phyloP scores from a whole-genome alignment of 2,329 filamentous ascomycete genomes.

The Cladosporium sp. region DNA sequence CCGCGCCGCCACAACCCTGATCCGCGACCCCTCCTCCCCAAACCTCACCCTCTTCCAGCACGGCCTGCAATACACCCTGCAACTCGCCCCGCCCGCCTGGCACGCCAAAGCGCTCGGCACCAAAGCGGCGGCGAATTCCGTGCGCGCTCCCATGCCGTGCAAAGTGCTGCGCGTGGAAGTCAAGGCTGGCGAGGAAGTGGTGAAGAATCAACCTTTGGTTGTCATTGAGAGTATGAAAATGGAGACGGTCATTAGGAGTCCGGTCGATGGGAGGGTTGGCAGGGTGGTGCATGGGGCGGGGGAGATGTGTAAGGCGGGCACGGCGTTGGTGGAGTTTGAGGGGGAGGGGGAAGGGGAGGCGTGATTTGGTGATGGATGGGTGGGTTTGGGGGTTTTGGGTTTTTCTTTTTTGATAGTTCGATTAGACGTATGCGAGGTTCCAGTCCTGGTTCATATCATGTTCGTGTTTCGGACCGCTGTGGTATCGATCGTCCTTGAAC shows the following conservation, averaged over 20 bases:
- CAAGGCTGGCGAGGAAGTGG: constrained; percentile 72
- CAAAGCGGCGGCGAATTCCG: constrained; percentile 75
- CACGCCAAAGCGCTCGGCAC: constrained; percentile 81
- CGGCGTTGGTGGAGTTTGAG: constrained; percentile 43
- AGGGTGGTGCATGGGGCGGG: constrained; percentile 48
- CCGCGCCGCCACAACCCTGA: constrained; percentile 73
- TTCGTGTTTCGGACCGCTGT: too few species aligned
- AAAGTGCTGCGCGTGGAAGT: constrained; percentile 92
- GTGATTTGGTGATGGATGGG: too few species aligned
- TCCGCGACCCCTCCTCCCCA: constrained; percentile 59
- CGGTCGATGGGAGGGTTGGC: constrained; percentile 44
- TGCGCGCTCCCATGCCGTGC: constrained; percentile 94
- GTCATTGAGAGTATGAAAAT: constrained; percentile 59
- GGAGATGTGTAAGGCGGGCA: constrained; percentile 44
- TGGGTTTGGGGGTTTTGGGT: too few species aligned
- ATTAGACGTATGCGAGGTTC: too few species aligned
- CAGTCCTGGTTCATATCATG: too few species aligned
- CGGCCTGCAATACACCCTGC: constrained; percentile 55
- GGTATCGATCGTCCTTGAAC: too few species aligned
- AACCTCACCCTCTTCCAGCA: constrained; percentile 67
- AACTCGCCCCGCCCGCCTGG: constrained; percentile 64
- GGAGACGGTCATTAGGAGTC: constrained; percentile 52
- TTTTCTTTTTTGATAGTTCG: too few species aligned
- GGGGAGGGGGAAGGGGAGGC: constrained; percentile 19
- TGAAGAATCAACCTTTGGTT: constrained; percentile 81